Evolutionary conservation across 805 yeast species (phyloP).

Genomic region (Wickerhamiella dianesei): DNA sequence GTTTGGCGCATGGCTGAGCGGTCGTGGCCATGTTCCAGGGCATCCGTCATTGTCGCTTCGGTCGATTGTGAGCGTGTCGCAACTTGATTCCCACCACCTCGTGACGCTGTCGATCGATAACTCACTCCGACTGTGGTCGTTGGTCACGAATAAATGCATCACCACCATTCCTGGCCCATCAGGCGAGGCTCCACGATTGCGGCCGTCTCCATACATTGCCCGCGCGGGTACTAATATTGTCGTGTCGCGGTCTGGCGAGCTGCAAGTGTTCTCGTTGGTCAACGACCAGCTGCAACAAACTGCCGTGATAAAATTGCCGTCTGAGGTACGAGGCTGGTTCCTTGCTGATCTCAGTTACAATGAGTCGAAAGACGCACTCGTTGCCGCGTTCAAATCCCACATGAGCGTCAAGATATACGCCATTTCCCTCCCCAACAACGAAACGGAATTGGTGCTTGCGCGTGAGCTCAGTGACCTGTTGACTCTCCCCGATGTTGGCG

Average conservation of each 20-base stretch:
- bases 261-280: not conserved
- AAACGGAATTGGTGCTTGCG: not conserved
- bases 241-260: conserved; percentile 5
- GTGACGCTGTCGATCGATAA: conserved; percentile 44
- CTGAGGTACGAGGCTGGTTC: conserved; percentile 12
- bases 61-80: conserved; percentile 26
- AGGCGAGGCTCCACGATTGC: conserved; percentile 4
- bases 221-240: conserved; percentile 1
- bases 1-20: conserved; percentile 20
- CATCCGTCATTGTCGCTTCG: conserved; percentile 31
- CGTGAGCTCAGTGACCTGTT: conserved; percentile 1
- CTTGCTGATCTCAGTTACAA: conserved; percentile 6
- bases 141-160: conserved; percentile 26
- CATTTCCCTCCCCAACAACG: not conserved
- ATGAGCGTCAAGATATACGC: conserved; percentile 8
- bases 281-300: not conserved
- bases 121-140: conserved; percentile 47
- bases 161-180: conserved; percentile 1
- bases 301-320: not conserved
- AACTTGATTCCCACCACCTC: conserved; percentile 21
- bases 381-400: conserved; percentile 14
- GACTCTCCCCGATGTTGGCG: conserved; percentile 8
- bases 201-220: conserved; percentile 11
- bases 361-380: not conserved
- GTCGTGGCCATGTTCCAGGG: conserved; percentile 30